Conservation (phyloP, 106 monocot species). For the Phalaenopsis aphrodite region DNA sequence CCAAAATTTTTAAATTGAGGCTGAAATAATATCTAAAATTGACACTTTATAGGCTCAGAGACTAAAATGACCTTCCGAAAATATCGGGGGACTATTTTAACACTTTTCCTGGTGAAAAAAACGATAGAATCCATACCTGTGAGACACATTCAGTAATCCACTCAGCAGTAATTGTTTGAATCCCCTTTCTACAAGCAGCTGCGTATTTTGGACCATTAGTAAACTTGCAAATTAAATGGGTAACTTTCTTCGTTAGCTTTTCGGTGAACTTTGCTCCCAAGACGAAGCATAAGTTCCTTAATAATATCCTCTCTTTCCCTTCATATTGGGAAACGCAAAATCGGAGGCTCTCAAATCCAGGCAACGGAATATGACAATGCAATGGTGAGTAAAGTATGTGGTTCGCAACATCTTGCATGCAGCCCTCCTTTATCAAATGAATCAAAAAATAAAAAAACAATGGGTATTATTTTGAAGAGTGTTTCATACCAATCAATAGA, state of each 20-base stretch:
- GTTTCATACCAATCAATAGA: not conserved
- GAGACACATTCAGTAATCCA: constrained; percentile 82
- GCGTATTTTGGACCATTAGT: constrained; percentile 82
- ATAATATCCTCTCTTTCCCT: constrained; percentile 62
- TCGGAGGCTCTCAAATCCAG: constrained; percentile 65
- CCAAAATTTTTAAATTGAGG: too few species aligned
- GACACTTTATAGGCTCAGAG: too few species aligned
- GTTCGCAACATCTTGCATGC: constrained; percentile 61
- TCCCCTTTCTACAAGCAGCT: constrained; percentile 69
- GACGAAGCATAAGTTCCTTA: constrained; percentile 74
- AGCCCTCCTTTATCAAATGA: constrained; percentile 47
- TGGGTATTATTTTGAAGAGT: not conserved
- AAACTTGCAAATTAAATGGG: constrained; percentile 95
- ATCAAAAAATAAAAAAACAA: not conserved
- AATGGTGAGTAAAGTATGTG: constrained; percentile 86
- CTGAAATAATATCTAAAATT: too few species aligned
- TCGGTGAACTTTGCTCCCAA: constrained; percentile 76
- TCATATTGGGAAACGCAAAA: constrained; percentile 96
- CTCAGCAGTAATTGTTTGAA: constrained; percentile 70
- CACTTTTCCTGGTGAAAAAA: not conserved
- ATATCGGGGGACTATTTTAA: too few species aligned
- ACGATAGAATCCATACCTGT: constrained; percentile 32
- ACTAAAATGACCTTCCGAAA: too few species aligned
- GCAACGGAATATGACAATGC: constrained; percentile 65
- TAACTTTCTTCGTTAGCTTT: constrained; percentile 61